Base-by-base conservation (phyloP, 805 yeast genomes). In the Maudiozyma serrabonitensis region DNA sequence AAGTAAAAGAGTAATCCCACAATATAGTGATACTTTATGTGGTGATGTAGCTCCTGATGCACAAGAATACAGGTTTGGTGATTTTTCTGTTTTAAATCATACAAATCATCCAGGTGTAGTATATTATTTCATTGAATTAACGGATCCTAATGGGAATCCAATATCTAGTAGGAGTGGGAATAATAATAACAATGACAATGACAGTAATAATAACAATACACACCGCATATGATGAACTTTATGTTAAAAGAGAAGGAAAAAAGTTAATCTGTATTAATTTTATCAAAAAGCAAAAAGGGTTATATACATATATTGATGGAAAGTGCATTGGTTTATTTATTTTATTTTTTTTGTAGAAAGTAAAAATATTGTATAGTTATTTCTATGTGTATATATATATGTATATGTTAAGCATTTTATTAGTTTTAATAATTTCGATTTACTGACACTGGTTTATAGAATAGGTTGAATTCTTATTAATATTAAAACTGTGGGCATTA, bases 71-170 rank as follows among this genome's bases (percentile, higher is more conserved):
- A 45, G 51, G 21, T 48, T 28, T 12, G 56, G 54, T 16, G 52
- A 49, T 26, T 51, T 52, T 18, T 40, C 50, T 11, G 50, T 50
- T 15, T 34, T 46, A 25, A 49, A 53, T 26, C 54, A 54, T 26
- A 45, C 40, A 25, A 47, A 45, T 11, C 54, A 53, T 23, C 58
- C 56, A 1, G 52, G 52, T 4, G 56, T 53, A 1, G 49, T 55
- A 4, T 55, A 55, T 38, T 55, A 55, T 38, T 51, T 55, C 18
- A 43, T 54, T 5, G 46, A 54, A 39, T 12, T 54, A 16, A 31
- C 45, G 5, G 45, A 45, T 32, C 49, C 53, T n/a, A 26, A 41
- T n/a, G 43, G 43, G 32, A 26, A 23, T 9, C 32, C 31, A 13
- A 41, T 41, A 23, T n/a, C 43, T 12, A 15, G 32, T 26, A 41